Base-by-base conservation (phyloP, 306 rosid genomes). In the Aeschynomene evenia region DNA sequence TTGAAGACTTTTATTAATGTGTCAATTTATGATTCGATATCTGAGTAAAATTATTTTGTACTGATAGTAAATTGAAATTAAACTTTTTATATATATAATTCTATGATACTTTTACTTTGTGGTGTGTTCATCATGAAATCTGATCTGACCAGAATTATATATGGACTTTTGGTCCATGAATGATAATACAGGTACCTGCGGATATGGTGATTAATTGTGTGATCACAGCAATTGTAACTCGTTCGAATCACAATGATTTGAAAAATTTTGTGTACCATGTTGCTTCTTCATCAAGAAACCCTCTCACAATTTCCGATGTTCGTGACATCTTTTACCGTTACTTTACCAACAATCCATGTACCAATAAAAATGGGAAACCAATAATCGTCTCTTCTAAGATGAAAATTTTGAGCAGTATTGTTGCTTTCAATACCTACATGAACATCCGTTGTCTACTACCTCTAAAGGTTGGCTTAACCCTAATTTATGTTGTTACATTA, bases 201-300 rank as follows among this genome's bases (percentile, higher is more conserved):
- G 91, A 87, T 22, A 37, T 84, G 82, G 80, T 82, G 29, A 66
- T 71, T 36, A 84, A 82, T 51, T 67, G 84, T 63, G 70, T 84
- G 37, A 54, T 82, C 13, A 18, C 75, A 19, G 70, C 88, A 9
- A 82, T 77, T 37, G 76, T 37, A 5, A 50, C 48, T 21, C 66
- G 50, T 61, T 78, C 79, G n/a, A 57, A 74, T 29, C 33, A 83
- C 24, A 33, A 7, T 7, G 13, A 52, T 39, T 12, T 33, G 0
- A 6, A 55, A 4, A 68, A 46, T 22, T 54, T 48, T 24, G 77
- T 84, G 68, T 84, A 77, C 43, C 88, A 86, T 29, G 43, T 86
- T 33, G 68, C 85, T 14, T 79, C 83, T 1, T 84, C 88, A 0
- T 29, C 46, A 2, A 63, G 61, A 67, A 84, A 79, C 29, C 85